phyloP scores from a whole-genome alignment of 495 filamentous ascomycete genomes.

The Pseudomonodictys pantanalensis region DNA sequence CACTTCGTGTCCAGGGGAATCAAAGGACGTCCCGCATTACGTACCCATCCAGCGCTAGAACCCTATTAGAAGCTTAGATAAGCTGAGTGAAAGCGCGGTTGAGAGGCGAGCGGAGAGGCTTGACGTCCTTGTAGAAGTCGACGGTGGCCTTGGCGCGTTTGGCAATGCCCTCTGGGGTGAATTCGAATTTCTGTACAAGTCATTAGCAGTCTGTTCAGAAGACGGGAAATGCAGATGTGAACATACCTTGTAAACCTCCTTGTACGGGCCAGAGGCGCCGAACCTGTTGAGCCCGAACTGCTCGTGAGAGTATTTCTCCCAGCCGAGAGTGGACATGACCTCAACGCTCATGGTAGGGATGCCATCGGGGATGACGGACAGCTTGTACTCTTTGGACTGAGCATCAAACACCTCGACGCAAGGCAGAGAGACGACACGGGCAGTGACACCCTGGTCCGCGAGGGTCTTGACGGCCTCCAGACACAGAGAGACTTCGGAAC shows the following conservation, averaged over 20 bases:
- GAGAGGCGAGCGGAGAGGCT: slow-evolving; percentile 84
- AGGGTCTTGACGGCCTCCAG: slow-evolving; percentile 88
- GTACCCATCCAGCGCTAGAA: no score
- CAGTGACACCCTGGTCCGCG: slow-evolving; percentile 78
- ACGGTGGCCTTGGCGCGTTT: slow-evolving; percentile 90
- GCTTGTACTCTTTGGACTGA: slow-evolving; percentile 89
- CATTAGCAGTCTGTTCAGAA: background rate
- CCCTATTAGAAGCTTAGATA: slow-evolving; percentile 56
- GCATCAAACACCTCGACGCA: slow-evolving; percentile 97
- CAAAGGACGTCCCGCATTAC: no score
- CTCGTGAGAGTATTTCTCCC: slow-evolving; percentile 98
- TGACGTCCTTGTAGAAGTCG: slow-evolving; percentile 93
- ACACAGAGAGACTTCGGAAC: slow-evolving; percentile 92
- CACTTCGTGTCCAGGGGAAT: no score
- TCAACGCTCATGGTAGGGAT: slow-evolving; percentile 93
- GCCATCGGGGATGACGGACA: slow-evolving; percentile 86
- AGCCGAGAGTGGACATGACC: slow-evolving; percentile 88
- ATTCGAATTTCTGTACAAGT: slow-evolving; percentile 82
- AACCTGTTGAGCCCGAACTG: slow-evolving; percentile 99
- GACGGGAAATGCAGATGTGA: background rate
- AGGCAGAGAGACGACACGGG: slow-evolving; percentile 92
- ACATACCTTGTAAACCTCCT: slow-evolving; percentile 91
- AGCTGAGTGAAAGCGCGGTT: slow-evolving; percentile 90
- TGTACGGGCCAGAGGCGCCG: slow-evolving; percentile 93
- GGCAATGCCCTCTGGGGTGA: slow-evolving; percentile 91